Conservation (phyloP, 2,329 filamentous ascomycete genomes). For the Pseudogymnoascus pannorum region DNA sequence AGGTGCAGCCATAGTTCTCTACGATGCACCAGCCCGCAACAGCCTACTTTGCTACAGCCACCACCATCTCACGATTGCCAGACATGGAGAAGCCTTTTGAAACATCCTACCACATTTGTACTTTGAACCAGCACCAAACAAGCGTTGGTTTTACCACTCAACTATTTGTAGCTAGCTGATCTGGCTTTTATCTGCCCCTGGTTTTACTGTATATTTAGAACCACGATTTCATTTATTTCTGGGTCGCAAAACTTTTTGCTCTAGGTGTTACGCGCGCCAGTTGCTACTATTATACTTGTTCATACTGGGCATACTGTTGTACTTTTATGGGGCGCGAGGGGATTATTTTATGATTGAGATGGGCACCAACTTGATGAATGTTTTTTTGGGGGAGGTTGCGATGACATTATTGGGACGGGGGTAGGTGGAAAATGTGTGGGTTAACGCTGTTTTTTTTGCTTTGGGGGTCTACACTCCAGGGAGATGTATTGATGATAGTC, state of each 20-base stretch:
- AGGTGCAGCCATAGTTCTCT: slow-evolving; percentile 1
- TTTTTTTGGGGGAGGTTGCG: background rate
- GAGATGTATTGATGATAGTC: background rate
- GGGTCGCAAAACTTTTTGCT: background rate
- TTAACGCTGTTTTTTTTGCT: background rate
- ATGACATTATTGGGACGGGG: background rate
- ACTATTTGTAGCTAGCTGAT: background rate
- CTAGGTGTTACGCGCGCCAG: background rate
- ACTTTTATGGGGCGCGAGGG: background rate
- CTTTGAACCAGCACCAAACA: background rate
- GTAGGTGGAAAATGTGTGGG: background rate
- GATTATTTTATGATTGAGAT: background rate
- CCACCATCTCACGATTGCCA: background rate
- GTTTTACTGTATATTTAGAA: background rate
- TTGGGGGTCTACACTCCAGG: background rate
- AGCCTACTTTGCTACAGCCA: background rate
- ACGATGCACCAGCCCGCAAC: background rate
- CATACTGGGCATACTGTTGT: background rate
- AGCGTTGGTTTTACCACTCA: background rate
- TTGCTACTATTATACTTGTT: background rate
- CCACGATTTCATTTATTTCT: background rate
- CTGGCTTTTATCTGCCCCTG: background rate
- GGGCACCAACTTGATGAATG: too few species aligned
- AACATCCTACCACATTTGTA: background rate
- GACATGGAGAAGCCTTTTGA: background rate